Base-by-base conservation (phyloP, 768 basidiomycete genomes). In the Steccherinum ochraceum region DNA sequence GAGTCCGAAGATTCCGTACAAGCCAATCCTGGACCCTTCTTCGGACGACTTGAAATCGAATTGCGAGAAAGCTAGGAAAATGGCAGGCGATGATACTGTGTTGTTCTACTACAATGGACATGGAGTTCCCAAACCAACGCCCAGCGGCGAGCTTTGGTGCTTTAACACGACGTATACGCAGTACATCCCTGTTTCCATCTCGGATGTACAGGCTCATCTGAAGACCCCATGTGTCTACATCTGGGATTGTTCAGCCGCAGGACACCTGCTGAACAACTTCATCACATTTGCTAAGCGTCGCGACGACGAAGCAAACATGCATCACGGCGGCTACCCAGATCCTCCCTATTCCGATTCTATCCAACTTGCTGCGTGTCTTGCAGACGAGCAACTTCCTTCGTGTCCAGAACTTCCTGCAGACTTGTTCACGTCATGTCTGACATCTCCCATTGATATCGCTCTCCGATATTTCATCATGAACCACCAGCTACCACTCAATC, bases 171-270 rank as follows among this genome's bases (percentile, higher is more conserved):
- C 83, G 58, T 98, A 98, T 67, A 97, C 96, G 0, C 95, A 99
- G 67, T 99, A 99, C 63, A 98, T 98, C 52, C 96, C 96, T 0
- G 89, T 98, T 11, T 93, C 92, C 16, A 73, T 99, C 40, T 86
- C 86, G 66, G 96, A 99, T 59, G 76, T 99, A 13, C 94, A 98
- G 64, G 80, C 74, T 18, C 97, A 93, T 92, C 72, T 98, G 3
- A 93, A 92, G 4, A 89, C 92, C 1, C 96, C 96, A 1, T 91
- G 89, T 24, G 91, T 98, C 24, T 98, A 94, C 65, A 91, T 99
- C 49, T 99, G 96, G 96, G 96, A 99, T 64, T 97, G 94, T 65
- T 94, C 93, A 2, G 90, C 91, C n/a, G 95, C 96, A 2, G 96
- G 96, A 1, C 83, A 97, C 67, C 82, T 98, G 40, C 72, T 98